Evolutionary conservation across 2,329 filamentous ascomycete genomes (phyloP).

Genomic region (Capronia americana): DNA sequence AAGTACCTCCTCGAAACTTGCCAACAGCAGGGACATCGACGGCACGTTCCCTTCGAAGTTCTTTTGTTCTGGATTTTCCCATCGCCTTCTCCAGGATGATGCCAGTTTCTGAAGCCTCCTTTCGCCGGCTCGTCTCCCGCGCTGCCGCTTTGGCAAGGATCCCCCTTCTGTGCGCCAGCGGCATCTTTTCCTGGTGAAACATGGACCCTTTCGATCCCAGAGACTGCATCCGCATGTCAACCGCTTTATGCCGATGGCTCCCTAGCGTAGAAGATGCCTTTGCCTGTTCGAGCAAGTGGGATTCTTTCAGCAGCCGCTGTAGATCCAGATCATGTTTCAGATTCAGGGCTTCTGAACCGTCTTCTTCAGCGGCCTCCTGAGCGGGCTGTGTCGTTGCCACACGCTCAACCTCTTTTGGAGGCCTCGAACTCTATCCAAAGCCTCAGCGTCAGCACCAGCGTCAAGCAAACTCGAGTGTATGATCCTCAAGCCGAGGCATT

Average conservation of each 20-base stretch:
- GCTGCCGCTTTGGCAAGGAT: slow-evolving; percentile 71
- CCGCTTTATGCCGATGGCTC: slow-evolving; percentile 77
- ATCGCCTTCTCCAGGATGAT: slow-evolving; percentile 75
- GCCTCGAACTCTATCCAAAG: slow-evolving; percentile 27
- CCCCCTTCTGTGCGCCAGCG: slow-evolving; percentile 83
- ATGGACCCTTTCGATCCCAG: slow-evolving; percentile 80
- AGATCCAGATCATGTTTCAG: slow-evolving; percentile 92
- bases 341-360: slow-evolving; percentile 66
- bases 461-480: background rate
- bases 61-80: slow-evolving; percentile 44
- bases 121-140: slow-evolving; percentile 73
- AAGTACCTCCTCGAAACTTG: slow-evolving; percentile 76
- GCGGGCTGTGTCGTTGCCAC: slow-evolving; percentile 12
- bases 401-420: slow-evolving; percentile 30
- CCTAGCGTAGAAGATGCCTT: slow-evolving; percentile 66
- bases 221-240: slow-evolving; percentile 81
- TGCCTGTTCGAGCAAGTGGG: slow-evolving; percentile 76
- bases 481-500: background rate
- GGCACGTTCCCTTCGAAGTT: slow-evolving; percentile 61
- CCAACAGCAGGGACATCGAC: slow-evolving; percentile 82
- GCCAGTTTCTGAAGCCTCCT: slow-evolving; percentile 86
- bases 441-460: slow-evolving; percentile 11
- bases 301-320: slow-evolving; percentile 88
- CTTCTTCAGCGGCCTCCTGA: slow-evolving; percentile 43
- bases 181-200: slow-evolving; percentile 83